Percentiles rank a stretch among this genome's conserved stretches.
These are phyloP conservation scores for Datura wrightii DNA, from an alignment of 257 asterid genomes.

Conservation along the genomic window DNA sequence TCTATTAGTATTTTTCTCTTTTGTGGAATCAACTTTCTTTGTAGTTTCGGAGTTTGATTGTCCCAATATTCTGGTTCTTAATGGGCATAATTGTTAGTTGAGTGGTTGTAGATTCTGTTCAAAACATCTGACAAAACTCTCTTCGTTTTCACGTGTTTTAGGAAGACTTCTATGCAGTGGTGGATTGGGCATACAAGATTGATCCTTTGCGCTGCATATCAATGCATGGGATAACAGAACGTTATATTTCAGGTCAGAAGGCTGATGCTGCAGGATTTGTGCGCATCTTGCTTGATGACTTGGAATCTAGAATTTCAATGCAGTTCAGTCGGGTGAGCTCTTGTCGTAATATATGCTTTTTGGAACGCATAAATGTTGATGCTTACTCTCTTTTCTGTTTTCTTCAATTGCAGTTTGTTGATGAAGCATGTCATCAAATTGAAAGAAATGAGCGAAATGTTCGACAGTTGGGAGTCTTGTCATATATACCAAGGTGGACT, in stretches of 20 bases:
- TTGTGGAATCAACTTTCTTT: background rate
- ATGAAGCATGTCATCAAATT: slow-evolving; percentile 95
- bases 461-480: slow-evolving; percentile 82
- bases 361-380: slow-evolving; percentile 32
- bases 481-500: slow-evolving; percentile 84
- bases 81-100: background rate
- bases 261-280: slow-evolving; percentile 94
- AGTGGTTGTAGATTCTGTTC: background rate
- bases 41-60: background rate
- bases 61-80: background rate
- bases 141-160: slow-evolving; percentile 39
- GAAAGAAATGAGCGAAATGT: slow-evolving; percentile 87
- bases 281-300: slow-evolving; percentile 90
- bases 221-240: slow-evolving; percentile 95
- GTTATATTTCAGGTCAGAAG: slow-evolving; percentile 89
- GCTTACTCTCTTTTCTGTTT: slow-evolving; percentile 35
- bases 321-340: slow-evolving; percentile 80
- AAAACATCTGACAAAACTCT: slow-evolving; percentile 9
- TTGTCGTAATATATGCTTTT: slow-evolving; percentile 4
- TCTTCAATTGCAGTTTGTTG: slow-evolving; percentile 72
- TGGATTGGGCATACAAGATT: slow-evolving; percentile 96
- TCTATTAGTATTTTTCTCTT: background rate
- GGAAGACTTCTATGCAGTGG: slow-evolving; percentile 96
- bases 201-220: slow-evolving; percentile 98
- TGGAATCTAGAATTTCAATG: slow-evolving; percentile 77